phyloP scores from a whole-genome alignment of 257 asterid genomes.

The Vinca minor region DNA sequence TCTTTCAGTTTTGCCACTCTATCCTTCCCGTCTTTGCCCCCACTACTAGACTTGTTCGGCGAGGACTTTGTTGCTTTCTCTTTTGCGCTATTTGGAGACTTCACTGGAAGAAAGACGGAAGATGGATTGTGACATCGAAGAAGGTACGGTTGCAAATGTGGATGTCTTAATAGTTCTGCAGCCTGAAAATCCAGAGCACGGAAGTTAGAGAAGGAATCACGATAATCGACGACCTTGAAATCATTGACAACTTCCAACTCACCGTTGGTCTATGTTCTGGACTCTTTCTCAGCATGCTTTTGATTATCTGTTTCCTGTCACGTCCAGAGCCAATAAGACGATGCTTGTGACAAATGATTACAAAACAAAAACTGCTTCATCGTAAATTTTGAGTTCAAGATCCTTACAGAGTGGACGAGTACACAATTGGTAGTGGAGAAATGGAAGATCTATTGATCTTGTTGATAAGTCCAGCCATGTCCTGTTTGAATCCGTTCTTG shows the following conservation, averaged over 20 bases:
- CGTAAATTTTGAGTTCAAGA: background rate
- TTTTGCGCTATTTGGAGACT: conserved; percentile 57
- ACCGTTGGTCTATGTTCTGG: conserved; percentile 93
- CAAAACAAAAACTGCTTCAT: background rate
- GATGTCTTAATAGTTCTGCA: conserved; percentile 77
- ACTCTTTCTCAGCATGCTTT: conserved; percentile 86
- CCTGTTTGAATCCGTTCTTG: conserved; percentile 39
- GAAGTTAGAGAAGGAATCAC: conserved; percentile 6
- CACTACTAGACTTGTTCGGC: conserved; percentile 37
- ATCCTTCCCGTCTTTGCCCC: conserved; percentile 33
- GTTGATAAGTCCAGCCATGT: conserved; percentile 86
- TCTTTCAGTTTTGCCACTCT: conserved; percentile 38
- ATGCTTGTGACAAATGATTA: conserved; percentile 1
- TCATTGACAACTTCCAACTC: conserved; percentile 17
- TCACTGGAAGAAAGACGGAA: conserved; percentile 77
- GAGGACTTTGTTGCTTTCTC: conserved; percentile 44
- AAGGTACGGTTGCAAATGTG: conserved; percentile 87
- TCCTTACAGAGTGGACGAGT: conserved; percentile 81
- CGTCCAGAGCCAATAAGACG: conserved; percentile 1
- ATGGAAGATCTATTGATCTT: conserved; percentile 74
- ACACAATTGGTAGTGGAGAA: conserved; percentile 86
- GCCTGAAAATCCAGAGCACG: conserved; percentile 36
- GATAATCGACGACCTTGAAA: background rate
- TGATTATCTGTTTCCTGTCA: conserved; percentile 83
- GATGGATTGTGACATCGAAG: conserved; percentile 65